These are phyloP conservation scores for Lepraria neglecta DNA, from an alignment of 495 filamentous ascomycete genomes.

Conservation along the genomic window DNA sequence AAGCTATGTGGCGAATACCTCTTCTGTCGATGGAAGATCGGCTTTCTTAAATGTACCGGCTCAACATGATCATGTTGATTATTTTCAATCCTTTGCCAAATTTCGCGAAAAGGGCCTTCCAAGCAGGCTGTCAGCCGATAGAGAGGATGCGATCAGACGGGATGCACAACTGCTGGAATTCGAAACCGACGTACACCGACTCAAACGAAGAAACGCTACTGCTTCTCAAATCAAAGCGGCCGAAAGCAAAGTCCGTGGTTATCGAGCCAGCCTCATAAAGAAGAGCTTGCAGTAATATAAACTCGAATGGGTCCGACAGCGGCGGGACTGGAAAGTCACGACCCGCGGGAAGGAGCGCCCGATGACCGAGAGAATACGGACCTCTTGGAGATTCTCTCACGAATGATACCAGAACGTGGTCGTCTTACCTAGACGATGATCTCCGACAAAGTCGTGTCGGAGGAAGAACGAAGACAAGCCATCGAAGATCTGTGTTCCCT, in stretches of 20 bases:
- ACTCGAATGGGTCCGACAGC: too few species aligned
- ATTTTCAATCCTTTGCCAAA: slow-evolving; percentile 1
- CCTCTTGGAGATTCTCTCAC: too few species aligned
- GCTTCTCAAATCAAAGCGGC: too few species aligned
- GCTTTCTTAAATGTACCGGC: not conserved
- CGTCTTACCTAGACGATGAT: slow-evolving; percentile 10
- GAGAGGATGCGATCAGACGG: not conserved
- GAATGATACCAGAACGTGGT: too few species aligned
- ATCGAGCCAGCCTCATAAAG: too few species aligned
- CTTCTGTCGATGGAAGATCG: not conserved
- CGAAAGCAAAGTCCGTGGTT: too few species aligned
- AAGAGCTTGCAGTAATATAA: too few species aligned
- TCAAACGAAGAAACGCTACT: too few species aligned
- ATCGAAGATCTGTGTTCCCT: slow-evolving; percentile 9
- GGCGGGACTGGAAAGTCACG: too few species aligned
- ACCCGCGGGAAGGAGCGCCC: too few species aligned
- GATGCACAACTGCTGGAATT: not conserved
- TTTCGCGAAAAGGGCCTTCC: not conserved
- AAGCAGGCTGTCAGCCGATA: not conserved
- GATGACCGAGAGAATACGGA: too few species aligned
- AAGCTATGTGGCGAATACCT: slow-evolving; percentile 4
- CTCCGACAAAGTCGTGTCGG: not conserved
- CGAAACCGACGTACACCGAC: not conserved
- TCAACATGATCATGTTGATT: not conserved
- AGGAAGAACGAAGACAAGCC: slow-evolving; percentile 6